Conservation (phyloP, 2,329 filamentous ascomycete genomes). For the Aspergillus felis region DNA sequence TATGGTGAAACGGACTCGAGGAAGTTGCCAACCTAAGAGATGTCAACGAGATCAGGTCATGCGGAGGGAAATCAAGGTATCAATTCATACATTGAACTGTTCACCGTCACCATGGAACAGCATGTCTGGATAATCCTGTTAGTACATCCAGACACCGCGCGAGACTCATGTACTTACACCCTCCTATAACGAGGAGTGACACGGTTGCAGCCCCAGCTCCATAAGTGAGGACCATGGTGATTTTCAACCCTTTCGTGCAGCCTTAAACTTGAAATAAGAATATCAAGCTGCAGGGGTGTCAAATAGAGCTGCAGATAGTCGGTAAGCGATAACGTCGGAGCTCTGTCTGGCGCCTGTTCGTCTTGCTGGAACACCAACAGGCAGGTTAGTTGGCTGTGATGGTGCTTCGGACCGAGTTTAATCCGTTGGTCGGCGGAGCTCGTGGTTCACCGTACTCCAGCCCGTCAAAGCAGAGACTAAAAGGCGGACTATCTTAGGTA, state of each 20-base stretch:
- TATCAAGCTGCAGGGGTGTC: slow-evolving; percentile 15
- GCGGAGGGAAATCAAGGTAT: slow-evolving; percentile 5
- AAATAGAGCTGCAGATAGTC: slow-evolving; percentile 12
- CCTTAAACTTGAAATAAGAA: slow-evolving; percentile 17
- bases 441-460: background rate
- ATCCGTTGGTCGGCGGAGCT: slow-evolving; percentile 17
- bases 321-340: slow-evolving; percentile 8
- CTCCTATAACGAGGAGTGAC: slow-evolving; percentile 68
- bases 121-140: slow-evolving; percentile 66
- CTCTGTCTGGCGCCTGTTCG: slow-evolving; percentile 7
- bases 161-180: slow-evolving; percentile 59
- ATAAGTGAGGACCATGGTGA: slow-evolving; percentile 68
- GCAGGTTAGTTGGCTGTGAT: slow-evolving; percentile 5
- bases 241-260: slow-evolving; percentile 17
- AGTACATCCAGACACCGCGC: slow-evolving; percentile 12
- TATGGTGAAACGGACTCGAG: slow-evolving; percentile 92
- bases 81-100: slow-evolving; percentile 74
- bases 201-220: slow-evolving; percentile 64
- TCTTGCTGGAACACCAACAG: slow-evolving; percentile 7
- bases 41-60: slow-evolving; percentile 15
- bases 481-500: too few relatives aligned
- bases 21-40: slow-evolving; percentile 75
- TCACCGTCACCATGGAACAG: slow-evolving; percentile 96
- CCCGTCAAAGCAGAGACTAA: background rate
- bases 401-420: slow-evolving; percentile 27